Conservation (phyloP, 106 monocot species). For the Xerophyta viscosa region DNA sequence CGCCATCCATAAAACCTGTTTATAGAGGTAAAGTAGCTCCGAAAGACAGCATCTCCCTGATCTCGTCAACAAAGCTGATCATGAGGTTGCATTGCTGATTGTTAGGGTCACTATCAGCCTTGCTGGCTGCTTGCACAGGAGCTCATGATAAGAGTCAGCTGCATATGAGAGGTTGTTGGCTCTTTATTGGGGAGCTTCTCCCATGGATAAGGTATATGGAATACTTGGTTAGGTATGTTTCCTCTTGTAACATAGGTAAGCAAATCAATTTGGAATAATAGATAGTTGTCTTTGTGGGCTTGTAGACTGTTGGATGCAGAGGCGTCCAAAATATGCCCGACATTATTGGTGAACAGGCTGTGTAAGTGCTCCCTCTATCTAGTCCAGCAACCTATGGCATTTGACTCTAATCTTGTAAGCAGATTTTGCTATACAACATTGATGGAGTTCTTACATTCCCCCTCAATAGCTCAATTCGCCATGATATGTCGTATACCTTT, state of each 20-base stretch:
- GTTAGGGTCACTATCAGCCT: slow-evolving; percentile 23
- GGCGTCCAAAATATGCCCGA: slow-evolving; percentile 19
- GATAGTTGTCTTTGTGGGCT: not conserved
- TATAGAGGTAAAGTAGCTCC: slow-evolving; percentile 1
- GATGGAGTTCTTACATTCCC: slow-evolving; percentile 17
- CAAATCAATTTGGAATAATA: not conserved
- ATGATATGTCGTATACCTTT: slow-evolving; percentile 14
- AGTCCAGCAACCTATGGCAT: no score
- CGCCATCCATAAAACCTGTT: not conserved
- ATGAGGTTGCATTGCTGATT: slow-evolving; percentile 26
- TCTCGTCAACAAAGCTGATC: slow-evolving; percentile 8
- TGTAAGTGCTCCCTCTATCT: slow-evolving; percentile 43
- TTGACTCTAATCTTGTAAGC: no score
- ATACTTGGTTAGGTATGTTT: not conserved
- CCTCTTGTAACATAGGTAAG: not conserved
- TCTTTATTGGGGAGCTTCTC: slow-evolving; percentile 34
- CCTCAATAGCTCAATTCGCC: slow-evolving; percentile 30
- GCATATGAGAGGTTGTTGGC: slow-evolving; percentile 31
- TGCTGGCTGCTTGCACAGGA: slow-evolving; percentile 29
- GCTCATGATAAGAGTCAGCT: slow-evolving; percentile 14
- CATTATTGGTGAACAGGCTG: slow-evolving; percentile 30
- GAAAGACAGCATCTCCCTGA: slow-evolving; percentile 15
- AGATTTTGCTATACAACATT: no score
- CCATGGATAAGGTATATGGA: slow-evolving; percentile 48
- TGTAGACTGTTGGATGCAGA: slow-evolving; percentile 47